Conservation (phyloP, 495 filamentous ascomycete genomes). For the Neurospora sp. region DNA sequence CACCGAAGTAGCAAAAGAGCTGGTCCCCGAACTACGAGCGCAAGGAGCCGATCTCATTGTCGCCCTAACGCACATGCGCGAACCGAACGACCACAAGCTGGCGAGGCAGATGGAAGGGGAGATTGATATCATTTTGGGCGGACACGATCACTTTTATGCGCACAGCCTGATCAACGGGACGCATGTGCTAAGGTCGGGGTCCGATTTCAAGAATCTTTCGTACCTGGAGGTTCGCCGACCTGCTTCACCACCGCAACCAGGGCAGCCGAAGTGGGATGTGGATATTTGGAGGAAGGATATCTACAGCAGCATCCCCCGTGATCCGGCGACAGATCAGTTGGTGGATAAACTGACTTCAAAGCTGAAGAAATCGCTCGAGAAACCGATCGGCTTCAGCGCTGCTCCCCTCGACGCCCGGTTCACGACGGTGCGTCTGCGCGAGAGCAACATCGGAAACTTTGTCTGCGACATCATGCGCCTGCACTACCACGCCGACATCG, state of each 20-base stretch:
- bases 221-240: slow-evolving; percentile 67
- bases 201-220: slow-evolving; percentile 83
- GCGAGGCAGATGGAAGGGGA: slow-evolving; percentile 50
- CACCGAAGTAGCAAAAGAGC: slow-evolving; percentile 54
- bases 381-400: slow-evolving; percentile 72
- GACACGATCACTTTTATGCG: slow-evolving; percentile 82
- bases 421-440: slow-evolving; percentile 61
- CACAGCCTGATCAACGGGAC: slow-evolving; percentile 66
- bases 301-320: slow-evolving; percentile 52
- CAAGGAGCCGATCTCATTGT: slow-evolving; percentile 75
- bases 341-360: slow-evolving; percentile 58
- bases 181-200: slow-evolving; percentile 73
- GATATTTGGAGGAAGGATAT: slow-evolving; percentile 67
- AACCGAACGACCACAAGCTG: slow-evolving; percentile 77
- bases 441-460: slow-evolving; percentile 83
- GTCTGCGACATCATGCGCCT: slow-evolving; percentile 83
- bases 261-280: slow-evolving; percentile 53
- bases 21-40: slow-evolving; percentile 58
- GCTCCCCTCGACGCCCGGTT: slow-evolving; percentile 77
- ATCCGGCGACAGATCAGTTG: slow-evolving; percentile 43
- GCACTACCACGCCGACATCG: slow-evolving; percentile 69
- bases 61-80: slow-evolving; percentile 73
- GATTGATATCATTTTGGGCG: slow-evolving; percentile 77
- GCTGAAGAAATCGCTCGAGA: slow-evolving; percentile 64
- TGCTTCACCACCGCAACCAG: slow-evolving; percentile 19